Base-by-base conservation (phyloP, 441 rosid genomes). In the Omphalea diandra region DNA sequence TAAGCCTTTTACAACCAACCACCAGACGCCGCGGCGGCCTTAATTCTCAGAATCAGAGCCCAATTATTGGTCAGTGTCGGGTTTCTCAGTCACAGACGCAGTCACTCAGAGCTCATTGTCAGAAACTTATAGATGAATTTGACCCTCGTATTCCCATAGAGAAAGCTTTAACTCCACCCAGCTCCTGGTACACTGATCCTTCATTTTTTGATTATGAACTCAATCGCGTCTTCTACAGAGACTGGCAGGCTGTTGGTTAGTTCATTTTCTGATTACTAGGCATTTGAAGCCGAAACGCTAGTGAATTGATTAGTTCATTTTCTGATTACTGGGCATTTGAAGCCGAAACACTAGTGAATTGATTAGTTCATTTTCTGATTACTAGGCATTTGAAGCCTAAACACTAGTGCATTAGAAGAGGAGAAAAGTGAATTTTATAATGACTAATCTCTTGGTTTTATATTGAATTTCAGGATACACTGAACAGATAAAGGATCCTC, bases 181-280 rank as follows among this genome's bases (percentile, higher is more conserved):
- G 87, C 77, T 87, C 91, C 7, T 91, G 98, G 98, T 94, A 88
- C 69, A 87, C 86, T 5, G 87, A 88, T 43, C 76, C 87, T 41
- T 80, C 83, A 5, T 85, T 91, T 58, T 74, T 81, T 65, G 70
- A 80, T 59, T 73, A 74, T 27, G 98, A 90, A 75, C 85, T 94
- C 67, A 79, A 82, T 62, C 85, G 77, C 20, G 81, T 94, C 84
- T 91, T 94, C 85, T 86, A 80, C 72, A 82, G 82, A 76, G 95
- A 92, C 56, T 94, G 98, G 97, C 91, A 86, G 77, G 92, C 86
- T 9, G 90, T 94, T 56, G 96, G 97, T 93, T 63, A 41, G 87
- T 81, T 68, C 54, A 0, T 43, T 47, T 56, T 4, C 2, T 29
- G 3, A 15, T 35, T 32, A 4, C n/a, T 11, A n/a, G n/a, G n/a